Base-by-base conservation (phyloP, 257 asterid genomes). In the Verbascum thapsus region DNA sequence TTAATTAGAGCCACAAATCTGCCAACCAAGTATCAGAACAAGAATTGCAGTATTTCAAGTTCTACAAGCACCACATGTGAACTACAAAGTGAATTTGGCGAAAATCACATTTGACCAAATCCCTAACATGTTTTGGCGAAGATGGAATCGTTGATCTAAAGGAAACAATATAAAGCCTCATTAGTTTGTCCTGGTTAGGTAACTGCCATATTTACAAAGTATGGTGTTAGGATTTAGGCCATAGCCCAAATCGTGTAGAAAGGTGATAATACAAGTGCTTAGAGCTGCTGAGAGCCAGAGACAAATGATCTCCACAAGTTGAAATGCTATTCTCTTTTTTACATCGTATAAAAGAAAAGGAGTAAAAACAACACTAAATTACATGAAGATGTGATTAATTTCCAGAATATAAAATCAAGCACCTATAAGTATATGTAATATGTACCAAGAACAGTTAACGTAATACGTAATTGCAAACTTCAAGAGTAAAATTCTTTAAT, bases 21-120 rank as follows among this genome's bases (percentile, higher is more conserved):
- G 18, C n/a, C 4, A 60, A 51, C 34, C 58, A 51, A 39, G 44
- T 56, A 56, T 26, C 37, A 16, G 60, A 41, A 54, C 30, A 26
- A 3, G n/a, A 12, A 47, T 6, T 6, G 15, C 34, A 9, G 11
- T 1, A 17, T 17, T 17, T 23, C 30, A 48, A 42, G 17, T 42
- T 42, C 49, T n/a, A 42, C 8, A 30, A 48, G 30, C 30, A 48
- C 11, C 30, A 18, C 3, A 9, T 16, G 30, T n/a, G 10, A 49
- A 12, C 7, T 18, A 18, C 35, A 18, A 49, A 49, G 10, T 19
- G 10, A 49, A 19, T 12, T 19, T 26, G 5, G 5, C 32, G 32
- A 2, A 26, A n/a, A n/a, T n/a, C n/a, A n/a, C n/a, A n/a, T n/a
- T n/a, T n/a, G n/a, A n/a, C n/a, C n/a, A n/a, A n/a, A 26, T 26